These are phyloP conservation scores for Epichloe elymi DNA, from an alignment of 2,329 filamentous ascomycete species.

Conservation along the genomic window DNA sequence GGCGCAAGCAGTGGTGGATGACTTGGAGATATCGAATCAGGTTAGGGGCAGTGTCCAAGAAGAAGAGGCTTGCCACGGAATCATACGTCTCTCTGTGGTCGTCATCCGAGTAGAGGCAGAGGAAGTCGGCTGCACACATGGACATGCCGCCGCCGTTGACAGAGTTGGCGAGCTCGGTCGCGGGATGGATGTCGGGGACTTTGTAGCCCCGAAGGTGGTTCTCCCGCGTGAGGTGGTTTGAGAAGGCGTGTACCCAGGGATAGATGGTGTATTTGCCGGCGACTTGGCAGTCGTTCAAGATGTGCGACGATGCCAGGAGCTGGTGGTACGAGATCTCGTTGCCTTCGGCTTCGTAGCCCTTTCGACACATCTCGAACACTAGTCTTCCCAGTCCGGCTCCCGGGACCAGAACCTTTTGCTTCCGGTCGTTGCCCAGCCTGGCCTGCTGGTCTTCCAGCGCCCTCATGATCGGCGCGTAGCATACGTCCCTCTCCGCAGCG, in stretches of 20 bases:
- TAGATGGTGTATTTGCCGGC: constrained; percentile 58
- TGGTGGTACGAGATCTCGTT: constrained; percentile 98
- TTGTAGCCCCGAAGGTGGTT: constrained; percentile 63
- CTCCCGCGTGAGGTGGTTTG: constrained; percentile 61
- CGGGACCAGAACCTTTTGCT: constrained; percentile 63
- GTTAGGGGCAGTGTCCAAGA: constrained; percentile 94
- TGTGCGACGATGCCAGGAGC: constrained; percentile 69
- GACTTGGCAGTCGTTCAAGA: constrained; percentile 53
- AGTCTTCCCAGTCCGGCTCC: constrained; percentile 81
- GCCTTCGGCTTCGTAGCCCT: constrained; percentile 66
- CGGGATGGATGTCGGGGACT: constrained; percentile 73
- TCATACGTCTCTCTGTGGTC: constrained; percentile 54
- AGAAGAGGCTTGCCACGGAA: constrained; percentile 82
- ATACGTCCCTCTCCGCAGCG: constrained; percentile 56
- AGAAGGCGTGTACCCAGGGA: constrained; percentile 80
- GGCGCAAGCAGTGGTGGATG: constrained; percentile 61
- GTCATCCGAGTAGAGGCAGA: constrained; percentile 63
- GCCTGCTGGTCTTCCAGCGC: constrained; percentile 43
- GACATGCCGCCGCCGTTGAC: constrained; percentile 54
- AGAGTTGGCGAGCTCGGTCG: constrained; percentile 31
- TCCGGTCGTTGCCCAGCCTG: constrained; percentile 18
- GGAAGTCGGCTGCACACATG: constrained; percentile 89
- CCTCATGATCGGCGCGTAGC: constrained; percentile 59
- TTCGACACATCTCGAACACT: constrained; percentile 70
- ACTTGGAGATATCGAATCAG: constrained; percentile 80